Conservation (phyloP, 768 basidiomycete genomes). For the Boletus insuetus region DNA sequence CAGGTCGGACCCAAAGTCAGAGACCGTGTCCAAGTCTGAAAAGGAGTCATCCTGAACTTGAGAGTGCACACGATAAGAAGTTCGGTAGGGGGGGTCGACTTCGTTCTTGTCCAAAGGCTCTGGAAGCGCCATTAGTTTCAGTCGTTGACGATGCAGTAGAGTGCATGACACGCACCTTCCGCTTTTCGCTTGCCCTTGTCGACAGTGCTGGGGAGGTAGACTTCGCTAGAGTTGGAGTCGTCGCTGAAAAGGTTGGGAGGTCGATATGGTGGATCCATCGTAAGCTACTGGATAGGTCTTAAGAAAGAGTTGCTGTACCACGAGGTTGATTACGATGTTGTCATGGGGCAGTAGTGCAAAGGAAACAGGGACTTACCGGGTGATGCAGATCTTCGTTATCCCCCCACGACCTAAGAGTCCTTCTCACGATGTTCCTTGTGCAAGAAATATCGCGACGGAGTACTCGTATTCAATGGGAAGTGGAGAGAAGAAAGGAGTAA, state of each 20-base stretch:
- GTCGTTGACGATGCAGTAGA: no score
- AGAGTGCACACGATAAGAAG: neutral
- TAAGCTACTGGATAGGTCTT: slow-evolving; percentile 1
- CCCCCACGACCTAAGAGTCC: neutral
- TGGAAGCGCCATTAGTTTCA: neutral
- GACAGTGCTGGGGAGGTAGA: neutral
- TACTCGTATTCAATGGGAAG: neutral
- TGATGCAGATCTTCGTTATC: slow-evolving; percentile 8
- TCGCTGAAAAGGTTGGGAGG: slow-evolving; percentile 12
- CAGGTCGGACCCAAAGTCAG: neutral
- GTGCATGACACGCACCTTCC: slow-evolving; percentile 4
- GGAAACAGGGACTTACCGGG: slow-evolving; percentile 7
- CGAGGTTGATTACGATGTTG: slow-evolving; percentile 8
- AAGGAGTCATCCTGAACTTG: neutral
- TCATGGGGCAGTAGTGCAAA: neutral
- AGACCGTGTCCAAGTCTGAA: slow-evolving; percentile 8
- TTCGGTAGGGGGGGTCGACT: neutral
- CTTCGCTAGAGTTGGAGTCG: neutral
- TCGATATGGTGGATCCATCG: slow-evolving; percentile 10
- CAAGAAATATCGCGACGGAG: neutral
- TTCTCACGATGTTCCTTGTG: slow-evolving; percentile 14
- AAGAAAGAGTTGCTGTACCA: slow-evolving; percentile 10
- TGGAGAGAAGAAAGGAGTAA: no score
- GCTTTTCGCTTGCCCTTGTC: slow-evolving; percentile 24
- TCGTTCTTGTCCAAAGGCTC: slow-evolving; percentile 6